These are phyloP conservation scores for Massarina eburnea DNA, from an alignment of 2,329 filamentous ascomycete genomes.

Conservation along the genomic window DNA sequence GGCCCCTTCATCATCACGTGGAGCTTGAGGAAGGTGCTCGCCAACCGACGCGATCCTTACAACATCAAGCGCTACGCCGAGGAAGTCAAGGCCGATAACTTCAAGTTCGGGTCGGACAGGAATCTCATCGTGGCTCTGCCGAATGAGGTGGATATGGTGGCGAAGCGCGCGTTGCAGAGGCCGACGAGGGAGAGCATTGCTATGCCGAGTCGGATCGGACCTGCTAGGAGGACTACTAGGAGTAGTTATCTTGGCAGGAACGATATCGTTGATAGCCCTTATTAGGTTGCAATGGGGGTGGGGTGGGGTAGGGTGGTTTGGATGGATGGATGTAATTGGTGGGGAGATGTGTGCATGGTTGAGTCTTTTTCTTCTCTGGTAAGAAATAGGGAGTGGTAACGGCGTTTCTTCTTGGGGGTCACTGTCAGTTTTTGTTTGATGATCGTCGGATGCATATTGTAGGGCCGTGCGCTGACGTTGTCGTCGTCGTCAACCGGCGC, in stretches of 20 bases:
- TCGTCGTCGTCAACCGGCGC: too few relatives aligned
- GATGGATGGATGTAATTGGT: not conserved
- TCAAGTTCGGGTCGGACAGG: constrained; percentile 95
- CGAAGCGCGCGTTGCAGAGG: constrained; percentile 78
- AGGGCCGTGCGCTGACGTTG: too few relatives aligned
- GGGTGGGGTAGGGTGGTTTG: too few relatives aligned
- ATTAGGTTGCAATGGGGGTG: constrained; percentile 40
- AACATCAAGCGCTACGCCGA: constrained; percentile 95
- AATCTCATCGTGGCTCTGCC: constrained; percentile 96
- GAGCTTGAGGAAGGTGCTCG: constrained; percentile 87
- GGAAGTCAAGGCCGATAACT: constrained; percentile 96
- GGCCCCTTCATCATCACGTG: constrained; percentile 97
- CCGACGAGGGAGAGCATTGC: constrained; percentile 94
- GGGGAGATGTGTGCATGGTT: too few relatives aligned
- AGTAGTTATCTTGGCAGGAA: constrained; percentile 75
- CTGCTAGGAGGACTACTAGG: constrained; percentile 43
- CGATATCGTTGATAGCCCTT: constrained; percentile 78
- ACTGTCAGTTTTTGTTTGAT: too few relatives aligned
- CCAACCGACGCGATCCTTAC: constrained; percentile 82
- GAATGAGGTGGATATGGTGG: constrained; percentile 98
- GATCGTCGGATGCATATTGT: too few relatives aligned
- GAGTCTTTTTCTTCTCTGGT: not conserved
- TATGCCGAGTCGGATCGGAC: constrained; percentile 53
- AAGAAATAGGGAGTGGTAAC: not conserved
- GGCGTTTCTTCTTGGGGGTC: too few relatives aligned